These are phyloP conservation scores for Mucor plumbeus DNA, from an alignment of 371 early-diverging fungal genomes.

Conservation along the genomic window DNA sequence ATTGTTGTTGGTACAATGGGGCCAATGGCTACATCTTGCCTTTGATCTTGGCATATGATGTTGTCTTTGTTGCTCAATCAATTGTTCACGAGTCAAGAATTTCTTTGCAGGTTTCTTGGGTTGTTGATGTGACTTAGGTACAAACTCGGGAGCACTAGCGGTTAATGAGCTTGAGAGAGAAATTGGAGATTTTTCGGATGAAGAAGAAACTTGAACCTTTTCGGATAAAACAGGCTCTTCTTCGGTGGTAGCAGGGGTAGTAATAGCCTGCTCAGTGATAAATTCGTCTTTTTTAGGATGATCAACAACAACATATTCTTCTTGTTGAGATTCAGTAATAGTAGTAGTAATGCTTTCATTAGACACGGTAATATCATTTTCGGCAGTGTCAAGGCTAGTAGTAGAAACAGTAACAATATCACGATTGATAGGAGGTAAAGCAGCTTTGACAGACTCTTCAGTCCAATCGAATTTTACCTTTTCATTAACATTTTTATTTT, in stretches of 20 bases:
- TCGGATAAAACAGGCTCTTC: slow-evolving; percentile 3
- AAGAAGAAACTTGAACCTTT: background rate
- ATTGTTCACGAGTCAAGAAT: slow-evolving; percentile 38
- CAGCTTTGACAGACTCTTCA: slow-evolving; percentile 6
- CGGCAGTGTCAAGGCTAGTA: background rate
- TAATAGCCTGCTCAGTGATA: background rate
- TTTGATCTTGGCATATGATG: slow-evolving; percentile 42
- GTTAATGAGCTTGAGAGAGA: slow-evolving; percentile 11
- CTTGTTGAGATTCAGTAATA: background rate
- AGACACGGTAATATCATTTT: background rate
- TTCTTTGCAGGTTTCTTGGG: slow-evolving; percentile 29
- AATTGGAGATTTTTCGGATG: background rate
- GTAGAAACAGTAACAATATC: slow-evolving; percentile 5
- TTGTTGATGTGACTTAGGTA: slow-evolving; percentile 17
- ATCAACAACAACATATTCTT: background rate
- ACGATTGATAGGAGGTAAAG: slow-evolving; percentile 9
- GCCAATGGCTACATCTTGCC: slow-evolving; percentile 62
- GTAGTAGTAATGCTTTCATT: background rate
- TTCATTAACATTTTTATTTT: background rate
- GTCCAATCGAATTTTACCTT: slow-evolving; percentile 9
- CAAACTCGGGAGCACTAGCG: slow-evolving; percentile 27
- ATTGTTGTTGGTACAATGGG: slow-evolving; percentile 62
- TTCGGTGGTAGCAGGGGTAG: background rate
- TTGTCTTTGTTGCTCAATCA: slow-evolving; percentile 48
- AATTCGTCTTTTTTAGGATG: background rate